Evolutionary conservation across 2,329 filamentous ascomycete species (phyloP).

Genomic region (Aspergillus costaricaensis): DNA sequence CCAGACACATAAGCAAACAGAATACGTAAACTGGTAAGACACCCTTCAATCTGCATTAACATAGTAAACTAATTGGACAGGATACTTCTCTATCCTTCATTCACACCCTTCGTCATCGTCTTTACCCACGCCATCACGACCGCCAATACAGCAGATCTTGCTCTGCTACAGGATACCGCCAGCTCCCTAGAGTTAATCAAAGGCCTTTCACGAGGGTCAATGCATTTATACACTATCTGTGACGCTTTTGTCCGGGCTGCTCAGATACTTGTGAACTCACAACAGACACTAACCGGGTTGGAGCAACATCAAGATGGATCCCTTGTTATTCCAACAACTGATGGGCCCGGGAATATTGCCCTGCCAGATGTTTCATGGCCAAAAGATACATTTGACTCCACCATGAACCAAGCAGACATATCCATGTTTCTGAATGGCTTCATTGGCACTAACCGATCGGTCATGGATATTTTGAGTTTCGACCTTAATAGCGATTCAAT

Average conservation of each 20-base stretch:
- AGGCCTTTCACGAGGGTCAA: constrained; percentile 23
- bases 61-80: constrained; percentile 8
- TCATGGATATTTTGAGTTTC: constrained; percentile 28
- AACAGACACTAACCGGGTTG: constrained; percentile 25
- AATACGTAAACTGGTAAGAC: constrained; percentile 31
- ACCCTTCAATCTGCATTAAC: too few relatives aligned
- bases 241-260: constrained; percentile 28
- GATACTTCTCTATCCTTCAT: constrained; percentile 30
- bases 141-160: constrained; percentile 21
- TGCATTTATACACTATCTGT: constrained; percentile 24
- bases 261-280: constrained; percentile 25
- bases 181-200: constrained; percentile 25
- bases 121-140: constrained; percentile 33
- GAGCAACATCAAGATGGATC: constrained; percentile 28
- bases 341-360: constrained; percentile 23
- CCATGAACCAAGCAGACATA: constrained; percentile 27
- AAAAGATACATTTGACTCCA: constrained; percentile 23
- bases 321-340: constrained; percentile 20
- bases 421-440: constrained; percentile 32
- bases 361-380: constrained; percentile 29
- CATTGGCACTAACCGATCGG: constrained; percentile 28
- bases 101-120: constrained; percentile 31
- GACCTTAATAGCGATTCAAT: constrained; percentile 17
- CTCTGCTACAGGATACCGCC: constrained; percentile 27
- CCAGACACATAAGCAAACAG: constrained; percentile 29